Conservation (phyloP, 192 early-diverging fungal genomes). For the Podila epicladia region DNA sequence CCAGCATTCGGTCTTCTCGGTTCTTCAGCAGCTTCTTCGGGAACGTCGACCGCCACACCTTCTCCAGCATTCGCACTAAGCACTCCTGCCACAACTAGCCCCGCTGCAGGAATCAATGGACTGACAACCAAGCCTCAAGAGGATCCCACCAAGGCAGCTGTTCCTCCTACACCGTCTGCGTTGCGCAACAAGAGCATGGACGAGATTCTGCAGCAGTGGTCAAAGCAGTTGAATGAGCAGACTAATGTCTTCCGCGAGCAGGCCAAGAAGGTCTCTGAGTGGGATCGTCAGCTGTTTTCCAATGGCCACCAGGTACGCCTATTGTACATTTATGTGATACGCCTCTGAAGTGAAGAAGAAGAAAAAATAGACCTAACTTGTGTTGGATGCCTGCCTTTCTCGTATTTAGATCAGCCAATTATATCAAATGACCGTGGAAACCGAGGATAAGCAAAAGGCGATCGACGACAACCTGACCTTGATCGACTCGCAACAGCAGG, state of each 20-base stretch:
- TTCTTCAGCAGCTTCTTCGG: slow-evolving; percentile 16
- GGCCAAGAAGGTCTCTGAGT: slow-evolving; percentile 83
- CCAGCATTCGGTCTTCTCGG: slow-evolving; percentile 23
- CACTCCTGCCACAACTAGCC: slow-evolving; percentile 46
- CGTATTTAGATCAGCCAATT: slow-evolving; percentile 73
- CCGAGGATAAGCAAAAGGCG: slow-evolving; percentile 78
- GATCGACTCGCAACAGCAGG: slow-evolving; percentile 87
- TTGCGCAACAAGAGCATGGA: slow-evolving; percentile 90
- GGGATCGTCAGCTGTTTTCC: slow-evolving; percentile 88
- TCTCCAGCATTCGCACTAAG: slow-evolving; percentile 33
- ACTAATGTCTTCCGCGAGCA: slow-evolving; percentile 88
- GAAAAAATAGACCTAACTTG: background rate
- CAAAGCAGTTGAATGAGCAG: slow-evolving; percentile 78
- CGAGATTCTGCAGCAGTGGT: slow-evolving; percentile 93
- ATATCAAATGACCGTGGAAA: slow-evolving; percentile 74
- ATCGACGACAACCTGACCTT: slow-evolving; percentile 89
- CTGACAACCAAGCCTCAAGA: slow-evolving; percentile 57
- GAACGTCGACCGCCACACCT: slow-evolving; percentile 24
- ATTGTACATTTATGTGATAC: background rate
- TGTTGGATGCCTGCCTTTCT: no score
- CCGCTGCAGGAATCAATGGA: slow-evolving; percentile 43
- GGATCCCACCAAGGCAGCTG: slow-evolving; percentile 48
- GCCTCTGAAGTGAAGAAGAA: background rate
- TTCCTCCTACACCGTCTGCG: slow-evolving; percentile 59
- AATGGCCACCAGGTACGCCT: slow-evolving; percentile 79